phyloP scores from a whole-genome alignment of 441 rosid genomes.

The Euphorbia corollata region DNA sequence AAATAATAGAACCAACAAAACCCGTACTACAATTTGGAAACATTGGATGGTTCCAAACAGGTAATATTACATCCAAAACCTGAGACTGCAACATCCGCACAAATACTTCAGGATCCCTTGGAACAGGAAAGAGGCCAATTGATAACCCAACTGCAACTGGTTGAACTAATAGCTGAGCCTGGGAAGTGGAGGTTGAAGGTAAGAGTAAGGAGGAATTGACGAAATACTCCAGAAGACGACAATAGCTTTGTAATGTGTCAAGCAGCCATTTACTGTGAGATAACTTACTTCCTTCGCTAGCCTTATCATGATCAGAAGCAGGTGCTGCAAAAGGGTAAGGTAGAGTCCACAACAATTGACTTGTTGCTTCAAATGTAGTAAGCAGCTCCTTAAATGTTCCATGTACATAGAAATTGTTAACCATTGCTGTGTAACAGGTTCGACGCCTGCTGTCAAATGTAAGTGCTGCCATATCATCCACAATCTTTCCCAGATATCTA shows the following conservation, averaged over 20 bases:
- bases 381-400: constrained; percentile 86
- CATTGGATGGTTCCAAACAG: constrained; percentile 82
- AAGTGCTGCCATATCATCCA: constrained; percentile 75
- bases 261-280: constrained; percentile 70
- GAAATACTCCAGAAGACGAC: constrained; percentile 76
- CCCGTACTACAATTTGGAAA: constrained; percentile 71
- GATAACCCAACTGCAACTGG: constrained; percentile 85
- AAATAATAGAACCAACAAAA: constrained; percentile 65
- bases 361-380: constrained; percentile 92
- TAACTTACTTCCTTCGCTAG: constrained; percentile 59
- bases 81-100: constrained; percentile 82
- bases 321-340: constrained; percentile 51
- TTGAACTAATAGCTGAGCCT: constrained; percentile 86
- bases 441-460: constrained; percentile 79
- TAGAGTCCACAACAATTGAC: constrained; percentile 74
- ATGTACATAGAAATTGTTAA: constrained; percentile 85
- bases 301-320: constrained; percentile 55
- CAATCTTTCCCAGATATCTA: constrained; percentile 84
- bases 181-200: constrained; percentile 67
- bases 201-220: constrained; percentile 70
- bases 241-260: constrained; percentile 75
- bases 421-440: constrained; percentile 75
- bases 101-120: constrained; percentile 87
- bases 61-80: constrained; percentile 81
- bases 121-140: constrained; percentile 79